phyloP scores from a whole-genome alignment of 2,329 filamentous ascomycete species.

The Colletotrichum tropicale region DNA sequence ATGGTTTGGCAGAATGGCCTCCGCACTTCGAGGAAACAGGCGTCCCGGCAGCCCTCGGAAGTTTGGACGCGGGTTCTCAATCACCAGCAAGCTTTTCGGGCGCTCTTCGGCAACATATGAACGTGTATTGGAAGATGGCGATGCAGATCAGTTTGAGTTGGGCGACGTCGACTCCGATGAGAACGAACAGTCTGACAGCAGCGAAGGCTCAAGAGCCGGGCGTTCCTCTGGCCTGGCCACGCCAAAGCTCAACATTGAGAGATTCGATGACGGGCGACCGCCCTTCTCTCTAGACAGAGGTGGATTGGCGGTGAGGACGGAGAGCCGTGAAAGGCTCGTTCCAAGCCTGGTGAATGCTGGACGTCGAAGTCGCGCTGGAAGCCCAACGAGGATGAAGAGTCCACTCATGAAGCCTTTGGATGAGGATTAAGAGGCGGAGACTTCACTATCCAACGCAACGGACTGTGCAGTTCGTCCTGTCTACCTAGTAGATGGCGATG shows the following conservation, averaged over 20 bases:
- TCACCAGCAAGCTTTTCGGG: conserved; percentile 70
- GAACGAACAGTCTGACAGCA: conserved; percentile 67
- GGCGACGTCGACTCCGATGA: conserved; percentile 68
- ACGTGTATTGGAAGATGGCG: conserved; percentile 82
- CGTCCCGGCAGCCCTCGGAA: conserved; percentile 53
- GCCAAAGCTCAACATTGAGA: conserved; percentile 61
- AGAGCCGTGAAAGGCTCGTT: conserved; percentile 81
- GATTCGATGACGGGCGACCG: conserved; percentile 49
- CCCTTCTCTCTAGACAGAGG: conserved; percentile 63
- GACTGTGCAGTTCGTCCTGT: neutral
- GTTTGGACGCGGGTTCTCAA: conserved; percentile 49
- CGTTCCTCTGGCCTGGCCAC: conserved; percentile 71
- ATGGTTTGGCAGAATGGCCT: conserved; percentile 58
- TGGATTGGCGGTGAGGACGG: conserved; percentile 80
- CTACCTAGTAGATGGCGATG: neutral
- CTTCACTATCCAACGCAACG: neutral
- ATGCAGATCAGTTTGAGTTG: conserved; percentile 78
- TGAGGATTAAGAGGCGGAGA: conserved; percentile 25
- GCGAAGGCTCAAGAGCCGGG: conserved; percentile 59
- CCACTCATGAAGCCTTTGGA: conserved; percentile 55
- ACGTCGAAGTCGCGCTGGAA: conserved; percentile 60
- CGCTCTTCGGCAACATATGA: conserved; percentile 70
- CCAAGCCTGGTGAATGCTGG: conserved; percentile 61
- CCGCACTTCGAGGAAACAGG: conserved; percentile 42
- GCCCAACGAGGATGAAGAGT: conserved; percentile 64